Evolutionary conservation across 1,284 basidiomycete species (phyloP), one percentile per base, ranked within the genome.

Genomic region (Rhodotorula sp.): DNA sequence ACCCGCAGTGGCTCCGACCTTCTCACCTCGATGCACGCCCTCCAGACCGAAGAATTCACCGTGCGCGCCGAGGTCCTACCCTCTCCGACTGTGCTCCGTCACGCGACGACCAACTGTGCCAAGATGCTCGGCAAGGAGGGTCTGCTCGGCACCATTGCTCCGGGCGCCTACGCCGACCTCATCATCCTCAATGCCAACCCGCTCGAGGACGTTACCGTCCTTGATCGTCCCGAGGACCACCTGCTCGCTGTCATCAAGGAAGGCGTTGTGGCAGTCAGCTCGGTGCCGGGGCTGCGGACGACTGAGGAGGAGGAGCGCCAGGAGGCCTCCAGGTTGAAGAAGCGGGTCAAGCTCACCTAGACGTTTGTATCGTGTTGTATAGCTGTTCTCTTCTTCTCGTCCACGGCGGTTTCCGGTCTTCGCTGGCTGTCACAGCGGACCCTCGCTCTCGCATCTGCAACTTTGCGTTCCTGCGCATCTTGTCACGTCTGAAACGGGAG

Each of bases 41-140:
- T 84, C 12, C 83, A 84, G 72, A 83, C 84, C 3, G 59, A 61
- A 27, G 82, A 84, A 45, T 85, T 85, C 70, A 79, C 82, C 4
- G 82, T 85, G 10, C 81, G 85, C 25, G 79, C 83, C 4, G 74
- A 77, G 8, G 80, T 84, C 5, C 80, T 85, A 3, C 71, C 82
- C 0, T 81, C 83, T 0, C 67, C 78, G 0, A 81, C 79, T 5
- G 79, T 86, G 9, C 77, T 85, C 16, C 78, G 80, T 50, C 85
- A 85, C 62, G 85, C 85, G 0, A 85, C 84, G 0, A 81, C 80
- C 42, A 85, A 85, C 73, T 81, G 83, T 75, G 77, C 83, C 55
- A 81, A 81, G 67, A 80, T 84, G 77, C 78, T 83, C 21, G 72
- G 79, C 16, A 75, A 78, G 75, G 80, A 81, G 41, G 79, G 79